Evolutionary conservation across 352 stramenopile species (phyloP), one percentile per base, ranked within the genome.

Genomic region (Globisporangium middletonii): DNA sequence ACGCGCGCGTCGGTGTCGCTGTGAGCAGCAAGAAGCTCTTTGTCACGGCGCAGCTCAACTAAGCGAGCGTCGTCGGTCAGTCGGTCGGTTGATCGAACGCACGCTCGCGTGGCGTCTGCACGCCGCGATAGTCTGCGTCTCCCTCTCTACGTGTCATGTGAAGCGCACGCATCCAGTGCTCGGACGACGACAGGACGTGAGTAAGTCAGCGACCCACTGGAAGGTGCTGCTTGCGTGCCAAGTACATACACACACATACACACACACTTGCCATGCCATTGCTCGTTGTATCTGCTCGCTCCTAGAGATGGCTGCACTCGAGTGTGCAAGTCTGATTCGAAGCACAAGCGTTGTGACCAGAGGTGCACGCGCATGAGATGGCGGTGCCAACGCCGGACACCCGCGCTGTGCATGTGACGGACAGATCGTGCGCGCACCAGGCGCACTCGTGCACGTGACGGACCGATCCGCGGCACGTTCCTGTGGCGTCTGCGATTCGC

Each of bases 1-100:
- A 90, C 52, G 69, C 78, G 18, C 68, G 87, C 28, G 78, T 92
- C 12, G 79, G 82, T 49, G 71, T 90, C 23, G 82, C 82, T 47
- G 62, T 92, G 53, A 77, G 73, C 68, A 63, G 57, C 60, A 72
- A 72, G 50, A 86, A 83, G 58, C 64, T 92, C 12, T 77, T 87
- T 42, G 73, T 89, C 50, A 79, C 68, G 3, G 68, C 45, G 4
- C 46, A 50, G 53, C 26, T 53, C 54, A 53, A 55, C 27, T 62
- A 53, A 52, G 48, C 1, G 6, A 11, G 4, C 33, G 33, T 13
- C 33, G 33, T n/a, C 41, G 8, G 35, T 45, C 41, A 15, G 13
- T 45, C 41, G 16, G 15, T 45, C 9, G 7, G 12, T 44, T 30
- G n/a, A 38, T 19, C 47, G 8, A 38, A 45, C 13, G 5, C 16